A percentile compares a stretch with the other conserved stretches of the same genome.
These are phyloP conservation scores for Murraya koenigii DNA, from an alignment of 345 rosid genomes.

Conservation along the genomic window DNA sequence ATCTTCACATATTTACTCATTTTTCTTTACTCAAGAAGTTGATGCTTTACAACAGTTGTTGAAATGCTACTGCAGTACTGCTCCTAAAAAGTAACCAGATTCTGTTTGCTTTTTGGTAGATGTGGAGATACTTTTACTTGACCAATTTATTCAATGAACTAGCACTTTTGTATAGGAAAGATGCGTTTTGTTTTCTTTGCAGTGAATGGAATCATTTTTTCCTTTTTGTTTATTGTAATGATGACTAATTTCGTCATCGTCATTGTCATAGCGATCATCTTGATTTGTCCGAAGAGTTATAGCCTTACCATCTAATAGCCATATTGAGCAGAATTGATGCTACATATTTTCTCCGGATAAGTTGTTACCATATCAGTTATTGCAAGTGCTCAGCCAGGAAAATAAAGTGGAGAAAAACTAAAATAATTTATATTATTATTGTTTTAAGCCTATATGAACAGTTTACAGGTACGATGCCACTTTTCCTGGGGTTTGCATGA, in stretches of 20 bases:
- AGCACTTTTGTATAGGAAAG: not conserved
- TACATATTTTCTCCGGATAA: not conserved
- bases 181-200: not conserved
- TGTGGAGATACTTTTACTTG: not conserved
- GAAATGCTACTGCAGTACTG: not conserved
- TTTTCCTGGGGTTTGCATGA: not conserved
- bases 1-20: not conserved
- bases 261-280: not conserved
- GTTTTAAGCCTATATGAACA: not conserved
- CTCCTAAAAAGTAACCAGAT: not conserved
- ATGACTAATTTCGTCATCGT: not conserved
- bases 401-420: not conserved
- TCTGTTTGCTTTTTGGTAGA: not conserved
- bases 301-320: not conserved
- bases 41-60: constrained; percentile 1
- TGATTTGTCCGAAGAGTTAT: not conserved
- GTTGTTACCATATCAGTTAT: not conserved
- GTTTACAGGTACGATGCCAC: not conserved
- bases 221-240: not conserved
- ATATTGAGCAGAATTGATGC: not conserved
- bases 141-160: not conserved
- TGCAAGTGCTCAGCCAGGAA: not conserved
- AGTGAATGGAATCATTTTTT: not conserved
- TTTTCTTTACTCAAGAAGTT: not conserved
- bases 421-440: too few species aligned